These are phyloP conservation scores for Starmerella davenportii DNA, from an alignment of 805 yeast species.

Conservation along the genomic window DNA sequence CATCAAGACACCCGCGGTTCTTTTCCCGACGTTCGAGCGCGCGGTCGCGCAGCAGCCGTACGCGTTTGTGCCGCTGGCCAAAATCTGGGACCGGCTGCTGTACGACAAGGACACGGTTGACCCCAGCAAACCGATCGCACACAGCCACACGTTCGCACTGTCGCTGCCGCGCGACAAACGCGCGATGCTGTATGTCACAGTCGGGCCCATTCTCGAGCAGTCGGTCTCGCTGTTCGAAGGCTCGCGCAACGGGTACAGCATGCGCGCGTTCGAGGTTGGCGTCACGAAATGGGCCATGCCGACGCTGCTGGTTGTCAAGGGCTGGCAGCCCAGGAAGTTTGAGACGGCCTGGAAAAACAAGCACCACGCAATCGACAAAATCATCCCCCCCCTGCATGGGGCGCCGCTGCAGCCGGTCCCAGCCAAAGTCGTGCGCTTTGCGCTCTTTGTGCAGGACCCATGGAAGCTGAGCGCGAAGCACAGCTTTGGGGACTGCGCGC, in stretches of 20 bases:
- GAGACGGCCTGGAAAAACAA: constrained; percentile 2
- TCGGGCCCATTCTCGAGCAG: constrained; percentile 19
- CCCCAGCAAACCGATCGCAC: not conserved
- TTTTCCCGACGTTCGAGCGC: constrained; percentile 4
- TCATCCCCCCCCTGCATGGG: constrained; percentile 8
- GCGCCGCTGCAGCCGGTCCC: constrained; percentile 2
- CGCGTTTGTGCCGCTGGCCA: constrained; percentile 27
- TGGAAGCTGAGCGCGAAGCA: constrained; percentile 63
- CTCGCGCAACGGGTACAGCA: constrained; percentile 65
- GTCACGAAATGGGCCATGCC: constrained; percentile 87
- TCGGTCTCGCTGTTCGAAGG: constrained; percentile 53
- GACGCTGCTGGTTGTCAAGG: constrained; percentile 50
- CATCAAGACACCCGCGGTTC: constrained; percentile 13
- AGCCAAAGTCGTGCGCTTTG: constrained; percentile 31
- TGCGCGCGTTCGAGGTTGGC: constrained; percentile 67
- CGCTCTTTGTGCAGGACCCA: constrained; percentile 46
- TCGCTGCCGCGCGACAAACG: constrained; percentile 24
- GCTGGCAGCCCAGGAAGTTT: constrained; percentile 24
- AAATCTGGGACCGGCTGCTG: constrained; percentile 29
- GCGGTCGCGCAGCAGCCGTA: constrained; percentile 10
- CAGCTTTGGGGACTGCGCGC: constrained; percentile 45
- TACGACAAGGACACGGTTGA: constrained; percentile 18
- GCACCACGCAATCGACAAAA: constrained; percentile 4
- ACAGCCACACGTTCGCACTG: constrained; percentile 11
- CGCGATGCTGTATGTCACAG: constrained; percentile 28